Base-by-base conservation (phyloP, 192 early-diverging fungal species). In the Coemansia nantahalensis region DNA sequence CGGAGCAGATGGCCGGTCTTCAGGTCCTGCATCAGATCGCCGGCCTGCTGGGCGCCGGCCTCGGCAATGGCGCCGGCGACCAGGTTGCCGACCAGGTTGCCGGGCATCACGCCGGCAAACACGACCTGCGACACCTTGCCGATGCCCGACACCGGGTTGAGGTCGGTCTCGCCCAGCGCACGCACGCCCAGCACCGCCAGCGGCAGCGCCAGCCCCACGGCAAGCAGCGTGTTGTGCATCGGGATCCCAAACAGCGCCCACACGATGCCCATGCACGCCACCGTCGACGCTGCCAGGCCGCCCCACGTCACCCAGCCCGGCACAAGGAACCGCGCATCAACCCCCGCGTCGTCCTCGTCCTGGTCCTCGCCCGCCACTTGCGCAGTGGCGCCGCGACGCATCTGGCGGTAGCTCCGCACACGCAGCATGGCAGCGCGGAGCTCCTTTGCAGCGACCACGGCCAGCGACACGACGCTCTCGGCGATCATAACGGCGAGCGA, bases 101-200 rank as follows among this genome's bases (percentile, higher is more conserved):
- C 86, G 4, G 88, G 85, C 40, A 86, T 79, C 12, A 90, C 58
- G 24, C 81, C 86, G 7, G 87, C 89, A 79, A 92, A 92, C 22
- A 89, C 69, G 28, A 93, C 82, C 66, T 93, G 91, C 19, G 85
- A 86, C 21, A 90, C 83, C 56, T 93, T 93, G 28, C 85, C 90
- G 37, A 93, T 88, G 32, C 89, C 86, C 12, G 82, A 82, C 12
- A 90, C 86, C 0, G 90, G 90, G 61, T 91, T 91, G 49, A 90
- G 51, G 54, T 94, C 91, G 1, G 90, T 92, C 11, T 86, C 85
- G 22, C 90, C 91, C 37, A 90, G 42, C 1, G 89, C 84, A n/a
- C 90, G 82, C 8, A 92, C 83, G 15, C 88, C 91, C 17, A 94
- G 75, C 12, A 94, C 81, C 9, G 84, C 82, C 42, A 94, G 54